Conservation (phyloP, 148 eudicot genomes). For the Chenopodium formosanum region DNA sequence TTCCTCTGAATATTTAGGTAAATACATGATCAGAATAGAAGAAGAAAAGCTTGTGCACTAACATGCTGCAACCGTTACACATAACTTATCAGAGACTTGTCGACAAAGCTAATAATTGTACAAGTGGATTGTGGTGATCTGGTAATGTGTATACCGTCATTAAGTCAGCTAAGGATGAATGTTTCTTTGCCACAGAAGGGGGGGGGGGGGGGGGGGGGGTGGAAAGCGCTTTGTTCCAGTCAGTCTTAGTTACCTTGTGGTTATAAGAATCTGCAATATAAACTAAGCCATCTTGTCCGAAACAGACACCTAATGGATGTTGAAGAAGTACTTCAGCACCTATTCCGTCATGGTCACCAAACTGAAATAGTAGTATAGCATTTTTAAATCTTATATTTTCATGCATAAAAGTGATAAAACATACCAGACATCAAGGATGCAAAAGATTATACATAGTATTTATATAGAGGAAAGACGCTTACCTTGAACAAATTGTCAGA, state of each 20-base stretch:
- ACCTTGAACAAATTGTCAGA: constrained; percentile 93
- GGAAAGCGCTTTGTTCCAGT: background rate
- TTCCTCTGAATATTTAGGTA: too few species aligned
- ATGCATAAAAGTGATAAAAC: background rate
- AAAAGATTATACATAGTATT: background rate
- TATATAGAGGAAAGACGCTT: constrained; percentile 5
- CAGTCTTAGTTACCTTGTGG: constrained; percentile 67
- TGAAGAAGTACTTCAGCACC: constrained; percentile 95
- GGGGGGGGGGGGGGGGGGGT: too few species aligned
- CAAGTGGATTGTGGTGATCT: too few species aligned
- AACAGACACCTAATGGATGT: constrained; percentile 86
- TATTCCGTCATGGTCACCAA: constrained; percentile 90
- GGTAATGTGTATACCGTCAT: too few species aligned
- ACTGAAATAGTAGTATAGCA: constrained; percentile 42
- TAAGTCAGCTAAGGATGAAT: too few species aligned
- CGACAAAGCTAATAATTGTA: too few species aligned
- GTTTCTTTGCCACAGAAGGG: too few species aligned
- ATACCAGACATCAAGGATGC: constrained; percentile 2
- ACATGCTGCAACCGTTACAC: too few species aligned
- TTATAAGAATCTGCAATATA: constrained; percentile 94
- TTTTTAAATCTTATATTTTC: constrained; percentile 1
- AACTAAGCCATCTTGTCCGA: constrained; percentile 72
- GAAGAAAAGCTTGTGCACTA: too few species aligned
- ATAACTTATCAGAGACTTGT: too few species aligned
- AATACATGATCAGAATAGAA: too few species aligned